Percentiles rank a stretch among this genome's conserved stretches.
These are phyloP conservation scores for Rhizopogon vesiculosus DNA, from an alignment of 768 basidiomycete genomes.

Conservation along the genomic window DNA sequence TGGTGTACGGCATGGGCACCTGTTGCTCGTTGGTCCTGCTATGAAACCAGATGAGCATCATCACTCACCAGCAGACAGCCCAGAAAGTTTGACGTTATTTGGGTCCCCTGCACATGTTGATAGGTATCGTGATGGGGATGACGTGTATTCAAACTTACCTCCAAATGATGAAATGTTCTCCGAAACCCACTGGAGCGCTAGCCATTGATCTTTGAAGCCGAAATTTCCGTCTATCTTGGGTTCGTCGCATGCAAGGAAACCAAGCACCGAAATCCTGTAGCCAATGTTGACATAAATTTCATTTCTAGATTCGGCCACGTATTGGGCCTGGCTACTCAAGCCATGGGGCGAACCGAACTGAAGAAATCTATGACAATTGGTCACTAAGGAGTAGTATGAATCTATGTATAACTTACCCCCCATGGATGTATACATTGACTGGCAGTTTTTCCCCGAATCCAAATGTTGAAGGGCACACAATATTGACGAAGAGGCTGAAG, in stretches of 20 bases:
- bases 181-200: constrained; percentile 68
- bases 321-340: constrained; percentile 59
- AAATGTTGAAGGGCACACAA: constrained; percentile 48
- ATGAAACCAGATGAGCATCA: constrained; percentile 21
- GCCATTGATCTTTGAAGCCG: constrained; percentile 84
- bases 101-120: constrained; percentile 44
- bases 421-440: constrained; percentile 74
- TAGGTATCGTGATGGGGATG: constrained; percentile 18
- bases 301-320: constrained; percentile 54
- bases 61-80: constrained; percentile 63
- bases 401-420: constrained; percentile 45
- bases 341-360: constrained; percentile 79
- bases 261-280: constrained; percentile 72
- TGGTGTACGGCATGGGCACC: constrained; percentile 76
- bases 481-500: constrained; percentile 59
- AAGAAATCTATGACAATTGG: constrained; percentile 48
- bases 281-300: constrained; percentile 78
- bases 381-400: neutral
- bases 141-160: constrained; percentile 36
- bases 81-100: constrained; percentile 54
- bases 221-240: constrained; percentile 63
- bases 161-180: constrained; percentile 67
- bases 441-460: constrained; percentile 44
- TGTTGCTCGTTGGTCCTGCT: constrained; percentile 15
- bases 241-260: constrained; percentile 65